Evolutionary conservation across 345 rosid genomes (phyloP), one percentile per base, ranked within the genome.

Genomic region (Viola odorata): DNA sequence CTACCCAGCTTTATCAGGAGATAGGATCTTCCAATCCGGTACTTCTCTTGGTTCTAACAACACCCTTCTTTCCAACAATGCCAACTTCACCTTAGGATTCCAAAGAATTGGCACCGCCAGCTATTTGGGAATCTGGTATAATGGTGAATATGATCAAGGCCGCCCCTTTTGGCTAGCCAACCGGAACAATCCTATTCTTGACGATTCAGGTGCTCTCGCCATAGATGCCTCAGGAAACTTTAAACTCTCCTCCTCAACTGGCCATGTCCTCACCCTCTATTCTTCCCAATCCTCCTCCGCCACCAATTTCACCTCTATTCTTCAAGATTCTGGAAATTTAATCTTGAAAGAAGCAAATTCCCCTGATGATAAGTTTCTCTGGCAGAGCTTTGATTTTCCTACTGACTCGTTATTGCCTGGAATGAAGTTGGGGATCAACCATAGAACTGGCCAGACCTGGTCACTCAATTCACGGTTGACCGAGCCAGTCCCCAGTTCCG

Each of bases 381-480:
- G 51, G 51, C 51, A 48, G 12, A 48, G 51, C 51, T 48, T 48
- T 48, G 51, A 48, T 48, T 12, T 12, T 48, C 51, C 51, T 48
- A 48, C 51, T 1, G 51, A 48, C 3, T 11, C 51, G 0, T n/a
- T 48, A 0, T 13, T 48, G 15, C 51, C 51, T n/a, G 17, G 51
- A 12, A 48, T 48, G 51, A 48, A 48, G 51, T 12, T 48, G 16
- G 51, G 51, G 15, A 1, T 48, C 51, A n/a, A 48, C 15, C 17
- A 12, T 12, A 48, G 8, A 12, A 48, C 51, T 48, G 51, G 51
- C 13, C 5, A n/a, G 0, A 4, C 7, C 51, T 0, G 17, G 51
- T 48, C 51, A 14, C 51, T 48, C 5, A 48, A 14, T 11, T 48
- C 51, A 3, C 15, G 51, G 51, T 12, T 12, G 51, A 48, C 16